Evolutionary conservation across 1,284 basidiomycete species (phyloP).

Genomic region (Ustilago crameri): DNA sequence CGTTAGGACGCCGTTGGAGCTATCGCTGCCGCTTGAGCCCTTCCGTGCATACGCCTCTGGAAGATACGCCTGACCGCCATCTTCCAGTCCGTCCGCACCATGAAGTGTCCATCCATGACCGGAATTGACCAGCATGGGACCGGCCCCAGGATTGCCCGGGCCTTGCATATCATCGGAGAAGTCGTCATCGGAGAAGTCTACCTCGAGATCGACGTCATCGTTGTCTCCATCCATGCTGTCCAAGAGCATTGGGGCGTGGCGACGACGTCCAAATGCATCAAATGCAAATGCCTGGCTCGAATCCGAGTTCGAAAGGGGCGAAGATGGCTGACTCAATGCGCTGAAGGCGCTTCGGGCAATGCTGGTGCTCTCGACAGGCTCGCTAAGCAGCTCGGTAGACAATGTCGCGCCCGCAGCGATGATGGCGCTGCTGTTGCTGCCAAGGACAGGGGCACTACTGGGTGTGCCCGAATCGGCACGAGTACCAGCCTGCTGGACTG

Average conservation of each 20-base stretch:
- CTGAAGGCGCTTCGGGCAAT: slow-evolving; percentile 27
- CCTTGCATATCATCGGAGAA: slow-evolving; percentile 38
- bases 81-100: slow-evolving; percentile 6
- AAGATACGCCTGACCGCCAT: slow-evolving; percentile 18
- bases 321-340: slow-evolving; percentile 41
- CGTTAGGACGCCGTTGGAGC: slow-evolving; percentile 50
- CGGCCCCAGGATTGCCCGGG: neutral
- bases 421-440: slow-evolving; percentile 20
- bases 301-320: slow-evolving; percentile 24
- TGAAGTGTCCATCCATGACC: slow-evolving; percentile 52
- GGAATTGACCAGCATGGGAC: slow-evolving; percentile 46
- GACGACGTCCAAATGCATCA: slow-evolving; percentile 37
- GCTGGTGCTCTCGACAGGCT: slow-evolving; percentile 20
- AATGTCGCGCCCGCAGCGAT: slow-evolving; percentile 21
- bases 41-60: slow-evolving; percentile 35
- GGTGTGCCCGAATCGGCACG: slow-evolving; percentile 30
- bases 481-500: slow-evolving; percentile 28
- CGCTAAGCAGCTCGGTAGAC: slow-evolving; percentile 30
- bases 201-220: slow-evolving; percentile 47
- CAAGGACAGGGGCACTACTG: slow-evolving; percentile 44
- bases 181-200: slow-evolving; percentile 59
- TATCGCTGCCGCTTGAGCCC: slow-evolving; percentile 28
- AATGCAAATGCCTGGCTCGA: slow-evolving; percentile 19
- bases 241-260: slow-evolving; percentile 14
- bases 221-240: slow-evolving; percentile 19